Evolutionary conservation across 2,329 filamentous ascomycete genomes (phyloP), one percentile per base, ranked within the genome.

Genomic region (Phialophora chinensis): DNA sequence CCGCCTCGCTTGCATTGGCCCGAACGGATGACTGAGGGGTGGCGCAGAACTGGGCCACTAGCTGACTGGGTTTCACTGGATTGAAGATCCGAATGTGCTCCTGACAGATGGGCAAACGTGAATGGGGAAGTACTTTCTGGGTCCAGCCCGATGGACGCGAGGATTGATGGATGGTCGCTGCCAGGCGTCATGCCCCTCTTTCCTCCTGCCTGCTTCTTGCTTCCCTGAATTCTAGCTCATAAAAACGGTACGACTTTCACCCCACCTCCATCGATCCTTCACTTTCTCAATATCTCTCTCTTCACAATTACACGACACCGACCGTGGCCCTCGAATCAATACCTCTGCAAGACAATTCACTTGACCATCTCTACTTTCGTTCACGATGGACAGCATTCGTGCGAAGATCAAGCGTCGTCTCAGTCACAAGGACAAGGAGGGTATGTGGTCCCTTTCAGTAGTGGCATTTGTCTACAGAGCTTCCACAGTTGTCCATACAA

Each of bases 371-470:
- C n/a, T 44, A 14, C 31, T 33, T 42, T 3, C n/a, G 7, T 25
- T 42, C 38, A 66, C 27, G 4, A 69, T 72, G 60, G 62, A 68
- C 4, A 71, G 56, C 65, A 69, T 72, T 57, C 56, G 71, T 64
- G 67, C 59, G 54, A 71, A 71, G 61, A 29, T 72, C 50, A 72
- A 72, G 68, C 66, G 71, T 33, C 65, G 70, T 33, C 58, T 72
- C 65, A 72, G 69, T 59, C 71, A 72, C 65, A 72, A 72, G 59
- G 69, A 72, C 52, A 59, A 65, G 14, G 63, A 71, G 20, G 31
- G 71, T 72, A 67, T 63, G 69, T 64, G 52, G 25, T 38, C 27
- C 35, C 25, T n/a, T 31, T 47, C 8, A 42, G 25, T 38, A 7
- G 27, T 23, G 10, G 47, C 53, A 14, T 52, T 12, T 27, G 14